Conservation (phyloP, 2,329 filamentous ascomycete species). For the Scorias spongiosa region DNA sequence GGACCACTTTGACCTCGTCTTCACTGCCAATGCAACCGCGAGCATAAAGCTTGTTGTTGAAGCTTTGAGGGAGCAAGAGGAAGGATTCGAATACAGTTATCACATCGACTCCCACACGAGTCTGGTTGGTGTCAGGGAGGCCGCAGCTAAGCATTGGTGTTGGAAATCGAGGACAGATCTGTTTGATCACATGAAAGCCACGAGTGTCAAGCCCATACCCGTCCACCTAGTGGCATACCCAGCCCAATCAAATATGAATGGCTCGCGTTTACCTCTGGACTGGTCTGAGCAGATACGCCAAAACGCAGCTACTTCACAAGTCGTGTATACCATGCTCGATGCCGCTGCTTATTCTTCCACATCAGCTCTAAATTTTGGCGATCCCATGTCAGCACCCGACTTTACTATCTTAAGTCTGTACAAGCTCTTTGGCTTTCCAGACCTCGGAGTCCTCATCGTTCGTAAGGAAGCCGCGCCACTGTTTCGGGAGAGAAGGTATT, state of each 20-base stretch:
- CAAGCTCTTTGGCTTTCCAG: constrained; percentile 96
- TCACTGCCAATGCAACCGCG: constrained; percentile 84
- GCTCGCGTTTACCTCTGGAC: constrained; percentile 52
- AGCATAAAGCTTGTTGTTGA: constrained; percentile 79
- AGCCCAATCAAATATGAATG: constrained; percentile 88
- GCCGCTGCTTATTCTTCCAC: constrained; percentile 71
- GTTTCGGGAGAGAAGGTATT: constrained; percentile 53
- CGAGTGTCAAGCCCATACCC: constrained; percentile 10
- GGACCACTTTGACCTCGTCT: constrained; percentile 70
- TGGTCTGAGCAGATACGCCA: constrained; percentile 35
- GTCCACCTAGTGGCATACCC: constrained; percentile 61
- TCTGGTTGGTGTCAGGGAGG: constrained; percentile 55
- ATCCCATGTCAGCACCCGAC: constrained; percentile 51
- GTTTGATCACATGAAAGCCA: constrained; percentile 42
- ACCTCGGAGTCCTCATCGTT: constrained; percentile 73
- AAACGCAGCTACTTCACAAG: constrained; percentile 4
- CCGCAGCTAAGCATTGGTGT: constrained; percentile 50
- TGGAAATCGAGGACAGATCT: constrained; percentile 49
- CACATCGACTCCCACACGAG: constrained; percentile 79
- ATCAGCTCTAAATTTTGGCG: constrained; percentile 54
- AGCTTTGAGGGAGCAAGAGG: constrained; percentile 49
- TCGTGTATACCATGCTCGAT: constrained; percentile 57
- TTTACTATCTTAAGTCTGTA: constrained; percentile 82
- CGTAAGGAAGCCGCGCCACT: constrained; percentile 55
- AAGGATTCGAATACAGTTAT: constrained; percentile 68